A percentile compares a stretch with the other conserved stretches of the same genome.
These are phyloP conservation scores for Physcomitrium patens DNA, from an alignment of 225 moss, liverwort and hornwort species.

Conservation along the genomic window DNA sequence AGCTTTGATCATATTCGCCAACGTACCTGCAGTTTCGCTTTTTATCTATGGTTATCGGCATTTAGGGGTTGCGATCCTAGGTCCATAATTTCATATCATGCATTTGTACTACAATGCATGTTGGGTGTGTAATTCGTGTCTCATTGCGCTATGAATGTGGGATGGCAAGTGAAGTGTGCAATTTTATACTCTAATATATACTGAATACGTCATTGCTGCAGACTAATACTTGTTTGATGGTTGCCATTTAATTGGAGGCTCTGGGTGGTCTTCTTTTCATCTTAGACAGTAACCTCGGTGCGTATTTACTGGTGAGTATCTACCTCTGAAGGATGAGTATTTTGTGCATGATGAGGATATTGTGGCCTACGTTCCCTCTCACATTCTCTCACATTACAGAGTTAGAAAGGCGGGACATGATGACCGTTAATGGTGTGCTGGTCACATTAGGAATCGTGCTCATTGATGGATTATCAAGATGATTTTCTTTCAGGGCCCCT, in stretches of 20 bases:
- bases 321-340: not conserved
- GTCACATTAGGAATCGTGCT: not conserved
- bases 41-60: too few species aligned
- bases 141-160: not conserved
- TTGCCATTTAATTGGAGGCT: conserved; percentile 86
- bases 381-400: not conserved
- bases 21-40: not conserved
- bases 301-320: conserved; percentile 76
- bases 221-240: conserved; percentile 87
- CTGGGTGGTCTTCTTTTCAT: conserved; percentile 91
- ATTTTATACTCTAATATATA: conserved; percentile 1
- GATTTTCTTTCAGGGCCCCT: not conserved
- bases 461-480: not conserved
- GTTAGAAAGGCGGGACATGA: not conserved
- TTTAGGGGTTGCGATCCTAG: not conserved
- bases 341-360: not conserved
- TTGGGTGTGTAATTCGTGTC: not conserved
- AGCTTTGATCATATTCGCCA: not conserved
- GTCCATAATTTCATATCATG: not conserved
- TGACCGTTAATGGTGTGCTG: not conserved
- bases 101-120: not conserved
- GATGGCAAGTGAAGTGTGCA: conserved; percentile 3
- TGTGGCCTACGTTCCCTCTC: not conserved
- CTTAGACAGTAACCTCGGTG: conserved; percentile 86
- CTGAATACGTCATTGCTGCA: conserved; percentile 42